A percentile compares a stretch with the other conserved stretches of the same genome.
phyloP scores from a whole-genome alignment of 2,329 filamentous ascomycete genomes.

The Fusarium nodosum region DNA sequence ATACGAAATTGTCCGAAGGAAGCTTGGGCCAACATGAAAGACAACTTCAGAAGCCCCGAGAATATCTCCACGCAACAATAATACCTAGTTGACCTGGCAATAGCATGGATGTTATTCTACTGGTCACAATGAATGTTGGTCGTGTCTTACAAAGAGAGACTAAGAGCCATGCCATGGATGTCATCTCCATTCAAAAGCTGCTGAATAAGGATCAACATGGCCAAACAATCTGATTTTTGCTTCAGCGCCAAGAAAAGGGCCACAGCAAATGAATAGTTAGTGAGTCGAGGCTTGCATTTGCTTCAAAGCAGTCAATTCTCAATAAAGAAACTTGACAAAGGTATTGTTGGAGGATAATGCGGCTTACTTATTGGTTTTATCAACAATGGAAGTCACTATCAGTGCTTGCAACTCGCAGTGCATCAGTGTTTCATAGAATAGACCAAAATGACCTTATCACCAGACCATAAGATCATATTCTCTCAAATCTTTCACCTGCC shows the following conservation, averaged over 20 bases:
- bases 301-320: neutral
- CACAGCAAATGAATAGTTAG: neutral
- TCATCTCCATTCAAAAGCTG: neutral
- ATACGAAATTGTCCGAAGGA: slow-evolving; percentile 12
- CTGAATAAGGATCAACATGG: neutral
- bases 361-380: neutral
- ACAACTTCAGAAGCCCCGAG: neutral
- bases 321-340: neutral
- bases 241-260: slow-evolving; percentile 14
- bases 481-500: neutral
- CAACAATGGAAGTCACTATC: slow-evolving; percentile 20
- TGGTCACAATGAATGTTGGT: neutral
- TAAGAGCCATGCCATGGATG: too few relatives aligned
- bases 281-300: neutral
- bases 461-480: neutral
- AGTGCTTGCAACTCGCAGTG: slow-evolving; percentile 12
- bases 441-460: slow-evolving; percentile 14
- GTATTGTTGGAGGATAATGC: neutral
- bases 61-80: neutral
- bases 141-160: neutral
- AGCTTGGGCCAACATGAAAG: slow-evolving; percentile 7
- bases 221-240: neutral
- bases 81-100: neutral
- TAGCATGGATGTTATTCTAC: neutral
- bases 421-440: slow-evolving; percentile 8